Base-by-base conservation (phyloP, 768 basidiomycete genomes). In the Pleurotus pulmonarius region DNA sequence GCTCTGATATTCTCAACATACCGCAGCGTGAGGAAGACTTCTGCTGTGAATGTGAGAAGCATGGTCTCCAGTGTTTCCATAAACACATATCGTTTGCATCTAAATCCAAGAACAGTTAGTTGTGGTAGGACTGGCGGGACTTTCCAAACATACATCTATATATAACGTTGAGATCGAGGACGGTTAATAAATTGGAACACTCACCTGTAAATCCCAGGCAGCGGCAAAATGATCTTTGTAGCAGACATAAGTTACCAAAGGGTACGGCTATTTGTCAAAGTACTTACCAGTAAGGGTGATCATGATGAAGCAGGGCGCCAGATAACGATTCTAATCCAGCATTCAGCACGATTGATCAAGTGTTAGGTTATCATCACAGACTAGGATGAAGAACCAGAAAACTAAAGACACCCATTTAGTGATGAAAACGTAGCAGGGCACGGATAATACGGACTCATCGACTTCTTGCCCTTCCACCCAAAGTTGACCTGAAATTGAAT, bases 41-140 rank as follows among this genome's bases (percentile, higher is more conserved):
- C 58, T 3, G 58, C 55, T n/a, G 55, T 56, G 29, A 48, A 52
- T 8, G 55, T 56, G 22, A 59, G 48, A 22, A 56, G 24, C 29
- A 59, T 41, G 12, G 55, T 59, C 44, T 56, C 55, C 3, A 59
- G 11, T 20, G 49, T 55, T 49, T 59, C 55, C 43, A 59, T 56
- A 26, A 56, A 56, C 5, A 37, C 56, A 39, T 49, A 59, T n/a
- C 49, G 58, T 20, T 39, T 43, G 25, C 58, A 59, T 37, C 55
- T 59, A 41, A n/a, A n/a, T 15, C 5, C 2, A 20, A 20, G 8
- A 20, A 13, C 7, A 20, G 41, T 43, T 12, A 43, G 41, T 29
- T 6, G 6, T 29, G 6, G 26, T 29, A 9, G 9, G 6, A 29
- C 7, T 6, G 26, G 7, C 7, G 9, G 26, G 7, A 29, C 9